Base-by-base conservation (phyloP, 106 monocot genomes). In the Dioscorea alata region DNA sequence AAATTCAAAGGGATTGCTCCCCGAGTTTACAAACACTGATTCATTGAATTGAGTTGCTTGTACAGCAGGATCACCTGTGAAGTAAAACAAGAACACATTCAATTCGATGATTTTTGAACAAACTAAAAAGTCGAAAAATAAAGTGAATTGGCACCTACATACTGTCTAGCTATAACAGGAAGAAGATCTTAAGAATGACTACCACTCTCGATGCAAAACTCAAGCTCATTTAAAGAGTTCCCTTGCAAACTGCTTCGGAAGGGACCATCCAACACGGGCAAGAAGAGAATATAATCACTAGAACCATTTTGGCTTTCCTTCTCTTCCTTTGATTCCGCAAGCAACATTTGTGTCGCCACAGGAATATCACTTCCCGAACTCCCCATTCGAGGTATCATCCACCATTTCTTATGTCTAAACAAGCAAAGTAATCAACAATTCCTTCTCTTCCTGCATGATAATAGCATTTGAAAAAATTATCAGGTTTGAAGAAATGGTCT, bases 201-300 rank as follows among this genome's bases (percentile, higher is more conserved):
- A 83, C 78, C 83, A 24, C 83, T 83, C 68, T 83, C 83, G 15
- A 78, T 71, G 71, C 83, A 83, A 33, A 78, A 78, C 58, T 83
- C 74, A 49, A 83, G 83, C 53, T 83, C 83, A 68, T 83, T 57
- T 33, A 74, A 67, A 13, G 83, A 78, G 21, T 75, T 83, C 64
- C 83, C 83, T 63, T 83, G 83, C 50, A 83, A 71, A 68, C 83
- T 83, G 74, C 70, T 79, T 35, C 78, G 71, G 19, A 79, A 83
- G 49, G 20, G 61, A 17, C 78, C 83, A 83, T 78, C 83, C 23
- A 83, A 59, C 18, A 79, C 68, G 10, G 78, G 78, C 50, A 83
- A 71, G 28, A 83, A 68, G 15, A 83, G 49, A 15, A 83, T 75
- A 34, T 83, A 83, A 13, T 33, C 59, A 21, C 33, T 59, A 12